Base-by-base conservation (phyloP, 352 stramenopile species). In the Phytopythium vexans region DNA sequence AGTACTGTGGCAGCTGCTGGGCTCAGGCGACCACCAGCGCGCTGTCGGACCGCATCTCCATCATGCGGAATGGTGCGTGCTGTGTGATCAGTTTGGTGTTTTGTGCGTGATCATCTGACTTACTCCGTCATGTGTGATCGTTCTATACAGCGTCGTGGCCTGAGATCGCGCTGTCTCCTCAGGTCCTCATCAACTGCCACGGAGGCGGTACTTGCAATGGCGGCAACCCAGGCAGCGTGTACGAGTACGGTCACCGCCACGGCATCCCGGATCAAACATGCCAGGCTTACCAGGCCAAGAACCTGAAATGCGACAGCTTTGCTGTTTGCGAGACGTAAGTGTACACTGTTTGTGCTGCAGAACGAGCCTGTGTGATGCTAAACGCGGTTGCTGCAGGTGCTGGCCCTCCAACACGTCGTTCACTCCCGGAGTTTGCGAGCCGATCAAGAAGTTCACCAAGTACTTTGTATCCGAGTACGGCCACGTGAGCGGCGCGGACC, bases 1-100 rank as follows among this genome's bases (percentile, higher is more conserved):
- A 86, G 42, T 97, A 97, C 68, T 97, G 91, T 49, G 88, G 88
- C n/a, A 95, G 83, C 43, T 97, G 89, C 73, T 97, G 91, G 91
- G 88, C 89, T 0, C 88, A 97, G 36, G 89, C 84, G 33, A 93
- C 88, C 9, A 95, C 86, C 16, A 95, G 83, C 40, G 80, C 87
- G 27, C 67, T 97, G 12, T 94, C 88, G 14, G 89, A 97, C 59
- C 88, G 89, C n/a, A 96, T 97, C 55, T 91, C 85, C 37, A 95
- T 97, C 50, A 66, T 94, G 52, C 75, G 86, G 65, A 95, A 96
- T 59, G 86, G 78, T 88, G 65, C 41, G 55, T 43, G 10, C 7
- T 10, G 15, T 10, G 41, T 39, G 15, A 41, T 50, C 8, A 11
- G 15, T 34, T 12, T 47, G 3, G n/a, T 38, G 2, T 6, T 6